A percentile compares a stretch with the other conserved stretches of the same genome.
Conservation (phyloP, 257 asterid species). For the Plectranthus barbatus region DNA sequence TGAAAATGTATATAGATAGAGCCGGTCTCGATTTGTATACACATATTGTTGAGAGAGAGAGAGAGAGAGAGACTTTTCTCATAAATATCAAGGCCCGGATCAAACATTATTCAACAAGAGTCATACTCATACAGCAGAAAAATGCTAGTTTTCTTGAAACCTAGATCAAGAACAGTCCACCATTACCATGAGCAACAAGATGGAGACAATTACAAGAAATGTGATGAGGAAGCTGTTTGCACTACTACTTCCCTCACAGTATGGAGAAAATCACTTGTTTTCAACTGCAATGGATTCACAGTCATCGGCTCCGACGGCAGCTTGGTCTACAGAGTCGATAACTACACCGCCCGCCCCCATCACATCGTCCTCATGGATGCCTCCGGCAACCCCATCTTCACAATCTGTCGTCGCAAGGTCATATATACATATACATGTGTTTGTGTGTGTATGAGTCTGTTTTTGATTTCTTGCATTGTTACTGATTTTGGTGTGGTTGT, state of each 20-base stretch:
- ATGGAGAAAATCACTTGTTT: conserved; percentile 74
- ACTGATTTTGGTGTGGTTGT: not conserved
- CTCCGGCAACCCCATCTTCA: conserved; percentile 48
- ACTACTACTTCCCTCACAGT: conserved; percentile 35
- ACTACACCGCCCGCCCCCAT: conserved; percentile 33
- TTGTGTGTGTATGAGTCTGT: too few species aligned
- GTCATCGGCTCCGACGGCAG: conserved; percentile 57
- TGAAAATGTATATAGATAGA: not conserved
- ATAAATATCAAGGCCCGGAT: not conserved
- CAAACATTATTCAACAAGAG: not conserved
- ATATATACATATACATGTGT: not conserved
- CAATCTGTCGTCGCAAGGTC: conserved; percentile 50
- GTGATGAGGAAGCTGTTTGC: not conserved
- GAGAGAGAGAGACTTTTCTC: not conserved
- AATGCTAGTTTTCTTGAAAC: conserved; percentile 40
- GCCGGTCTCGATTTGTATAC: not conserved
- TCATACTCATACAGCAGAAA: not conserved
- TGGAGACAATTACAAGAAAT: not conserved
- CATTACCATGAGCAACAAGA: conserved; percentile 19
- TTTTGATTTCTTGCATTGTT: not conserved
- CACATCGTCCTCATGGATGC: conserved; percentile 62
- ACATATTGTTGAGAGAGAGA: not conserved
- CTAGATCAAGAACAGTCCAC: conserved; percentile 30
- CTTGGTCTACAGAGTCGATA: conserved; percentile 62
- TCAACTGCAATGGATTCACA: conserved; percentile 64